Evolutionary conservation across 768 basidiomycete species (phyloP).

Genomic region (Podaxis sp.): DNA sequence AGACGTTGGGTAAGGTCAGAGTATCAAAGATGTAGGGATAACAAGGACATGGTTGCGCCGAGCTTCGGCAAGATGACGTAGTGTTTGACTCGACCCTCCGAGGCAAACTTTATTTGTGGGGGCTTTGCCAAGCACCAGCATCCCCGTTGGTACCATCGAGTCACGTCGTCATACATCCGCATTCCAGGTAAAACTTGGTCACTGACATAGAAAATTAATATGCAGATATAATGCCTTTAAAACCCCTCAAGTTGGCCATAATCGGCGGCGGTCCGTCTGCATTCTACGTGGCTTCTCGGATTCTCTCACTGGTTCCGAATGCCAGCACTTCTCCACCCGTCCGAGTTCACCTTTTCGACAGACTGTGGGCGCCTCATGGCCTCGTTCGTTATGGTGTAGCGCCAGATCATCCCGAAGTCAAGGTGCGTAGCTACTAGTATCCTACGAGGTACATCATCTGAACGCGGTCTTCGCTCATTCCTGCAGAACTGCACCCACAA

Average conservation of each 20-base stretch:
- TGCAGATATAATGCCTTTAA: constrained; percentile 17
- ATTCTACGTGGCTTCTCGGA: constrained; percentile 88
- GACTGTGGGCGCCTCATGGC: constrained; percentile 93
- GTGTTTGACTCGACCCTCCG: background rate
- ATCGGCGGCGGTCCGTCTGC: constrained; percentile 96
- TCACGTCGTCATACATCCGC: background rate
- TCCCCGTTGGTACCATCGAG: background rate
- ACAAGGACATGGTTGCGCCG: background rate
- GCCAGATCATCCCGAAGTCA: constrained; percentile 98
- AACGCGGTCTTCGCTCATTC: background rate
- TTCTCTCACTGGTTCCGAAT: constrained; percentile 66
- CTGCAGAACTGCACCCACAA: constrained; percentile 92
- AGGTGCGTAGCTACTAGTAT: constrained; percentile 44
- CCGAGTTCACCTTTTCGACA: constrained; percentile 86
- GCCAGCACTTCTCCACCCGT: constrained; percentile 31
- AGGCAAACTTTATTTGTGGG: background rate
- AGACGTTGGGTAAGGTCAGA: no score
- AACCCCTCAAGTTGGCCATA: constrained; percentile 73
- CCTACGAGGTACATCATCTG: background rate
- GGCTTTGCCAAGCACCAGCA: background rate
- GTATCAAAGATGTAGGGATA: no score
- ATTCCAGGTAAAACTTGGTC: background rate
- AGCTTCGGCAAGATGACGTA: background rate
- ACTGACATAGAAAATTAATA: constrained; percentile 1
- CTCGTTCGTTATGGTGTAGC: constrained; percentile 96